Evolutionary conservation across 1,284 basidiomycete species (phyloP).

Genomic region (Athelia sp.): DNA sequence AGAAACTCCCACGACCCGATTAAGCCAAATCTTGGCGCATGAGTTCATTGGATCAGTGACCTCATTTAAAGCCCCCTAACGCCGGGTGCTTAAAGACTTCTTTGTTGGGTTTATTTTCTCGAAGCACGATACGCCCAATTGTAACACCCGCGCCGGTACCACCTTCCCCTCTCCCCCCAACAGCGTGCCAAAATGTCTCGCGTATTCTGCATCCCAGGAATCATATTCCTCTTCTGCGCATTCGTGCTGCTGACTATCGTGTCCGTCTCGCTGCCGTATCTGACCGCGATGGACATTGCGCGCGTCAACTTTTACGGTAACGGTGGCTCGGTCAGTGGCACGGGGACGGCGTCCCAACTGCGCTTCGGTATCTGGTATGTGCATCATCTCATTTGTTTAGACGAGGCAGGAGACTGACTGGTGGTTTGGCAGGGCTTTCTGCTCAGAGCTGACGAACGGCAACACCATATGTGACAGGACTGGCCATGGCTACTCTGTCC

Average conservation of each 20-base stretch:
- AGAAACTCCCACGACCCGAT: too few relatives aligned
- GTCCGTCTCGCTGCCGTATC: slow-evolving; percentile 64
- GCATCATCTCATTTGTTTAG: not conserved
- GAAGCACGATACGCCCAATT: too few relatives aligned
- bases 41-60: too few relatives aligned
- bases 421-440: slow-evolving; percentile 32
- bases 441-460: slow-evolving; percentile 4
- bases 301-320: slow-evolving; percentile 44
- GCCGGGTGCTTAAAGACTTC: too few relatives aligned
- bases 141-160: too few relatives aligned
- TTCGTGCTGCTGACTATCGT: slow-evolving; percentile 63
- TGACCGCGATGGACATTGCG: slow-evolving; percentile 59
- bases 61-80: too few relatives aligned
- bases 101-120: too few relatives aligned
- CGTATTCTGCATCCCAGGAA: slow-evolving; percentile 59
- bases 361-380: slow-evolving; percentile 1
- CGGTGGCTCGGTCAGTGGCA: slow-evolving; percentile 23
- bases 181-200: too few relatives aligned
- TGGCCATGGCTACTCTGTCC: slow-evolving; percentile 53
- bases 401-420: not conserved
- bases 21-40: too few relatives aligned
- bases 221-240: slow-evolving; percentile 57
- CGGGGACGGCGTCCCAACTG: slow-evolving; percentile 35
- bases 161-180: too few relatives aligned
- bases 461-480: slow-evolving; percentile 4